These are phyloP conservation scores for Brachypodium distachyon DNA, from an alignment of 202 grass and related monocot genomes.

Conservation along the genomic window DNA sequence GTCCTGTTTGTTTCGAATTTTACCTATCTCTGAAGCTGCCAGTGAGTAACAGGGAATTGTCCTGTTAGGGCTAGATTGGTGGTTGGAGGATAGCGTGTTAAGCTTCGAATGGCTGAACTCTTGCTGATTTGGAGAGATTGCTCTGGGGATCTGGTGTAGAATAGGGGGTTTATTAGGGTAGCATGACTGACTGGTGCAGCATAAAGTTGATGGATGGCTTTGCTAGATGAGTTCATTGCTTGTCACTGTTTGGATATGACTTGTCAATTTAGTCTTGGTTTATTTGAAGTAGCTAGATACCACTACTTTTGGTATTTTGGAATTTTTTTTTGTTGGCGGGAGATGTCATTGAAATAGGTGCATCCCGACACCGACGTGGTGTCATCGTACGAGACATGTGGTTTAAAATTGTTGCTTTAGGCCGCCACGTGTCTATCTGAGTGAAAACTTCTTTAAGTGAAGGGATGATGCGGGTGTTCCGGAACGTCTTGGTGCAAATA, in stretches of 20 bases:
- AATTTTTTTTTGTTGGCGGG: background rate
- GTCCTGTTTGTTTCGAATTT: background rate
- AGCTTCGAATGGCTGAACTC: background rate
- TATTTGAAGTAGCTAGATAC: background rate
- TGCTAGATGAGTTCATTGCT: background rate
- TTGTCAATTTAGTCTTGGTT: background rate
- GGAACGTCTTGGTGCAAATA: background rate
- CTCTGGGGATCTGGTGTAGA: conserved; percentile 1
- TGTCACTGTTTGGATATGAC: background rate
- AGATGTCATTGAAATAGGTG: background rate
- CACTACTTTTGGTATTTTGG: conserved; percentile 5
- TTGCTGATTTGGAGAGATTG: background rate
- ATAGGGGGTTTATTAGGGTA: background rate
- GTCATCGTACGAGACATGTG: background rate
- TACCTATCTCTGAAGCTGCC: background rate
- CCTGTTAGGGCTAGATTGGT: conserved; percentile 4
- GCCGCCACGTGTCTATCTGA: background rate
- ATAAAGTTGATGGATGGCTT: background rate
- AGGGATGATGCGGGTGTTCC: background rate
- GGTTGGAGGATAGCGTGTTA: background rate
- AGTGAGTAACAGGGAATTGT: background rate
- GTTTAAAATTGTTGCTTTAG: background rate
- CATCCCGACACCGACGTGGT: background rate
- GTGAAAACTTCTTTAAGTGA: conserved; percentile 1
- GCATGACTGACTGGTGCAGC: background rate